Percentiles rank a stretch among this genome's conserved stretches.
phyloP scores from a whole-genome alignment of 148 eudicot species.

The Camellia lanceoleosa region DNA sequence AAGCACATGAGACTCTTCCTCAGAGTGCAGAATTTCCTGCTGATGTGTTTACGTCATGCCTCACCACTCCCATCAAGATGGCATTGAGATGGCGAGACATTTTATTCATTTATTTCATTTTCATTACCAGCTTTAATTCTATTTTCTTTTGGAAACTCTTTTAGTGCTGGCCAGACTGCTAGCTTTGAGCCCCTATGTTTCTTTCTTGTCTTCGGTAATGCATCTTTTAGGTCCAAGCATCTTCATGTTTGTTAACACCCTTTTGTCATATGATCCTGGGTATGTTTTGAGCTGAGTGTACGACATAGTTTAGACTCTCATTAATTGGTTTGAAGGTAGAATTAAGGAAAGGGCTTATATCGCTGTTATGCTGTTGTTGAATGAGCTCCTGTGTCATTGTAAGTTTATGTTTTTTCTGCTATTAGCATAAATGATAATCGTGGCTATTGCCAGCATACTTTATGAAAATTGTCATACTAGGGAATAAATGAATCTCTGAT shows the following conservation, averaged over 20 bases:
- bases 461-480: neutral
- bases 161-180: neutral
- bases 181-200: neutral
- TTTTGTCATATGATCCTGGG: neutral
- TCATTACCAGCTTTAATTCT: neutral
- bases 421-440: no score
- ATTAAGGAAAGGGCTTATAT: no score
- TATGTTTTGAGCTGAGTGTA: neutral
- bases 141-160: neutral
- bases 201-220: neutral
- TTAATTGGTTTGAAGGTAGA: no score
- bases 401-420: no score
- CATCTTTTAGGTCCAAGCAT: neutral
- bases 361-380: no score
- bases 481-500: neutral
- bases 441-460: neutral
- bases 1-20: slow-evolving; percentile 92
- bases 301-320: no score
- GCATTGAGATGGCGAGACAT: slow-evolving; percentile 80
- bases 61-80: slow-evolving; percentile 97
- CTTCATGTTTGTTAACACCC: neutral
- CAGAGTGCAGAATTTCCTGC: slow-evolving; percentile 98
- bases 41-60: slow-evolving; percentile 94
- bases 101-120: neutral
- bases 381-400: no score